These are phyloP conservation scores for Geotrichum histeridarum DNA, from an alignment of 1,139 yeast genomes.

Conservation along the genomic window DNA sequence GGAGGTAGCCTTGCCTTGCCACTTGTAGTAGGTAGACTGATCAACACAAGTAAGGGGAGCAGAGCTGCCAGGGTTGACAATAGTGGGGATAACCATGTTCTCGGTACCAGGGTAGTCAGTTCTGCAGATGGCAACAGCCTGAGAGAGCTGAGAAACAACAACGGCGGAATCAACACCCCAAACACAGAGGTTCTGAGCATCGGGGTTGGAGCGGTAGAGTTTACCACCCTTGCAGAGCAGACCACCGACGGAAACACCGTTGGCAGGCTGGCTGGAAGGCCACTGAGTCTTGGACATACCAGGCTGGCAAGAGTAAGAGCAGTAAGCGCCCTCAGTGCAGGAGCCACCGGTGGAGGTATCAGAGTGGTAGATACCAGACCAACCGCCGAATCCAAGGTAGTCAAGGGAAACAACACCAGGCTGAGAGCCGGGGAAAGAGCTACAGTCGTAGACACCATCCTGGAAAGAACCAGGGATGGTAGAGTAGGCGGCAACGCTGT, in stretches of 20 bases:
- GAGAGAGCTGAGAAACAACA: conserved; percentile 58
- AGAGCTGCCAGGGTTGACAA: conserved; percentile 61
- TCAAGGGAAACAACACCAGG: conserved; percentile 76
- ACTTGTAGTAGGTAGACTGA: conserved; percentile 66
- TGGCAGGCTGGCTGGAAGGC: conserved; percentile 79
- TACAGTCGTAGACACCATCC: conserved; percentile 77
- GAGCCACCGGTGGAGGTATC: conserved; percentile 54
- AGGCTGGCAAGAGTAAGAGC: conserved; percentile 94
- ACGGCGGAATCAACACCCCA: conserved; percentile 72
- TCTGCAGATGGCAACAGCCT: conserved; percentile 83
- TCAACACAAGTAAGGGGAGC: conserved; percentile 75
- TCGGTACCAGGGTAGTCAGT: conserved; percentile 99
- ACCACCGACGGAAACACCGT: conserved; percentile 91
- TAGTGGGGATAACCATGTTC: conserved; percentile 93
- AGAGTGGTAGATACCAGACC: conserved; percentile 72
- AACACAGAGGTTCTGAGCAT: conserved; percentile 63
- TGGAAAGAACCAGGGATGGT: conserved; percentile 56
- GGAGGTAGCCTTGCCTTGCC: conserved; percentile 81
- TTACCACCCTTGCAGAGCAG: conserved; percentile 70
- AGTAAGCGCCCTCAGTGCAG: conserved; percentile 85
- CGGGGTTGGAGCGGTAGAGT: conserved; percentile 70
- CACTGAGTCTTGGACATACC: conserved; percentile 98
- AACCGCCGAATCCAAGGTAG: conserved; percentile 82
- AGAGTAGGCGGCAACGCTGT: conserved; percentile 52
- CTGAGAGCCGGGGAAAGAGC: conserved; percentile 78